These are phyloP conservation scores for Melampsora americana DNA, from an alignment of 1,284 basidiomycete species.

Conservation along the genomic window DNA sequence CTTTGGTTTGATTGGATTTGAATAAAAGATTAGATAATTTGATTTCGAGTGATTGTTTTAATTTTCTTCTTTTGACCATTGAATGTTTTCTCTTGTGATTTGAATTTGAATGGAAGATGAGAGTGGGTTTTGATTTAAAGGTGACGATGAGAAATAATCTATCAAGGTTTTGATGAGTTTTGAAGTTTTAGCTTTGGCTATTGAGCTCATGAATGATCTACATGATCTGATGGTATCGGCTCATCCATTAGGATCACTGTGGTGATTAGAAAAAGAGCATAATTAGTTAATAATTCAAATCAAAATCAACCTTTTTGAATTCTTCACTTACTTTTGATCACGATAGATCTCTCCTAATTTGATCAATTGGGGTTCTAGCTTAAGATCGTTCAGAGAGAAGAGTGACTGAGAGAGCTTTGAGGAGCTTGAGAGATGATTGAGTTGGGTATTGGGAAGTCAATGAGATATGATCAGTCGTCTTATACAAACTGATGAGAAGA, in stretches of 20 bases:
- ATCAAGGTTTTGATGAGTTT: conserved; percentile 65
- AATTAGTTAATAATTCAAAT: neutral
- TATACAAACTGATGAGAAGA: too few species aligned
- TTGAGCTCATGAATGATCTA: conserved; percentile 83
- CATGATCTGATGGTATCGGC: conserved; percentile 83
- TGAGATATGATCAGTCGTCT: too few species aligned
- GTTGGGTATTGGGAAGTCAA: too few species aligned
- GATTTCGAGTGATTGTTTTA: conserved; percentile 90
- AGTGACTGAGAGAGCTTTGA: too few species aligned
- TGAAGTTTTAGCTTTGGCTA: conserved; percentile 96
- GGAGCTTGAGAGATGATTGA: too few species aligned
- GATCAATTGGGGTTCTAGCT: too few species aligned
- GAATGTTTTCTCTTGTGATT: conserved; percentile 83
- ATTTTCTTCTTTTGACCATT: conserved; percentile 88
- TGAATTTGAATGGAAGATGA: conserved; percentile 68
- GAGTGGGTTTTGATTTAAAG: conserved; percentile 15
- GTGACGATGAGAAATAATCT: conserved; percentile 17
- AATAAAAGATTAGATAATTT: conserved; percentile 77
- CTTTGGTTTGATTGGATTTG: conserved; percentile 48
- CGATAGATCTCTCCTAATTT: conserved; percentile 84
- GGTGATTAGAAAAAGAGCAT: neutral
- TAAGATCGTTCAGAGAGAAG: too few species aligned
- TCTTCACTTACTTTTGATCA: conserved; percentile 68
- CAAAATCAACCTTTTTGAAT: conserved; percentile 1
- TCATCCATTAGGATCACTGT: conserved; percentile 64